Base-by-base conservation (phyloP, 805 yeast genomes). In the Dipodascopsis tothii region DNA sequence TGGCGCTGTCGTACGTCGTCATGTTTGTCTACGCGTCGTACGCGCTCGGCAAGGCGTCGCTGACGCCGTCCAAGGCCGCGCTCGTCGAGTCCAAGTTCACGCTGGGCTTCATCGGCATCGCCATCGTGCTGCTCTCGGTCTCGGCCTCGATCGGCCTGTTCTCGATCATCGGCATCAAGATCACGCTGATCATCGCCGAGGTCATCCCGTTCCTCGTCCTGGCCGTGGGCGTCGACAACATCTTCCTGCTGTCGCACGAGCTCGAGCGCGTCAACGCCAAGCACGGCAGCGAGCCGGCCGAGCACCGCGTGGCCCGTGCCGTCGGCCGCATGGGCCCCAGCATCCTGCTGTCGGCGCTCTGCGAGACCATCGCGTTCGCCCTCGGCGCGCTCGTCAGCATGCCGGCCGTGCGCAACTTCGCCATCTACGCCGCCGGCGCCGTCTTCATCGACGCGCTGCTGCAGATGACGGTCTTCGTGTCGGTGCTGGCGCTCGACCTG, bases 371-470 rank as follows among this genome's bases (percentile, higher is more conserved):
- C 5, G 84, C 95, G 57, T 87, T 90, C 56, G 63, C 77, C 5
- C 66, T 90, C 34, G 95, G 95, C 0, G 70, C 94, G 0, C 62
- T 70, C 3, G 96, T 92, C 4, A 73, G 80, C 9, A 92, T 92
- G 96, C 97, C 97, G 1, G 97, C 97, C 0, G 97, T 90, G 17
- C 73, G 81, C 51, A 92, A 88, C 62, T 90, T 90, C 69, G 96
- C 98, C 0, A 63, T 83, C 11, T 92, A 85, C 58, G 84, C 95
- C 4, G 88, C 95, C 0, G 82, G 86, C 16, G 90, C 97, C 0
- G 80, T 90, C 2, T 57, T 82, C 4, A 66, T 84, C 55, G 88
- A 90, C 60, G 79, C 90, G 1, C 35, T 77, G 0, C 67, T 90
- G 23, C 97, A 90, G 59, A 63, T 87, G 61, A 85, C 96, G 0